Percentiles rank a stretch among this genome's conserved stretches.
Evolutionary conservation across 1,139 yeast species (phyloP).

Genomic region (Hyphopichia fennica): DNA sequence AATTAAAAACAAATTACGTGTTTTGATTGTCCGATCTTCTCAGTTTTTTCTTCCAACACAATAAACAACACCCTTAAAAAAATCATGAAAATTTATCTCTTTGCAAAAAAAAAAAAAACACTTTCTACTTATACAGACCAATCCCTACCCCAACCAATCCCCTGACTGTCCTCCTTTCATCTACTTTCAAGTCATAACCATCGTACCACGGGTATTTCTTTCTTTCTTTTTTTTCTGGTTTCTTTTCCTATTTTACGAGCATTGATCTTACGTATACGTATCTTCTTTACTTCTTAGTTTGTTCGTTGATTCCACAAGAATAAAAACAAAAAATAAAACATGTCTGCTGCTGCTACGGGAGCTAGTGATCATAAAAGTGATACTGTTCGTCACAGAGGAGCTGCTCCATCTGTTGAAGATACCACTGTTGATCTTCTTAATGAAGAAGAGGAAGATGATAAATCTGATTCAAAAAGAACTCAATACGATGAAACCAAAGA

Average conservation of each 20-base stretch:
- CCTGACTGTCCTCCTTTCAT: too few relatives aligned
- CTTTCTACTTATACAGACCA: too few relatives aligned
- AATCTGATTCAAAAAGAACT: constrained; percentile 24
- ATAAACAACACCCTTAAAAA: neutral
- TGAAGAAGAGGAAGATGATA: constrained; percentile 6
- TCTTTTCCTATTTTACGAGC: neutral
- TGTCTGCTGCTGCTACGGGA: constrained; percentile 26
- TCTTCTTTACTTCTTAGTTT: neutral
- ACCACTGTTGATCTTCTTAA: neutral
- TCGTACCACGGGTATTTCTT: neutral
- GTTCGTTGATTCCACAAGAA: constrained; percentile 2
- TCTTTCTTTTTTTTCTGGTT: neutral
- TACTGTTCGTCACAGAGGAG: constrained; percentile 19
- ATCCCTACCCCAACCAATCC: too few relatives aligned
- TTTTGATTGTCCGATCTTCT: neutral
- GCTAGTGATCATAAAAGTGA: constrained; percentile 18
- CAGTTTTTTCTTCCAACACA: neutral
- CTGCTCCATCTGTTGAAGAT: constrained; percentile 12
- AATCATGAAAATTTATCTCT: neutral
- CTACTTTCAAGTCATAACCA: neutral
- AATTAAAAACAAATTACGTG: neutral
- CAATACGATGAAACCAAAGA: constrained; percentile 32
- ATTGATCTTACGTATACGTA: neutral
- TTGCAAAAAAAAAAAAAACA: neutral
- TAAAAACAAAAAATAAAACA: constrained; percentile 8